These are phyloP conservation scores for Colletotrichum musae DNA, from an alignment of 2,329 filamentous ascomycete species.

Conservation along the genomic window DNA sequence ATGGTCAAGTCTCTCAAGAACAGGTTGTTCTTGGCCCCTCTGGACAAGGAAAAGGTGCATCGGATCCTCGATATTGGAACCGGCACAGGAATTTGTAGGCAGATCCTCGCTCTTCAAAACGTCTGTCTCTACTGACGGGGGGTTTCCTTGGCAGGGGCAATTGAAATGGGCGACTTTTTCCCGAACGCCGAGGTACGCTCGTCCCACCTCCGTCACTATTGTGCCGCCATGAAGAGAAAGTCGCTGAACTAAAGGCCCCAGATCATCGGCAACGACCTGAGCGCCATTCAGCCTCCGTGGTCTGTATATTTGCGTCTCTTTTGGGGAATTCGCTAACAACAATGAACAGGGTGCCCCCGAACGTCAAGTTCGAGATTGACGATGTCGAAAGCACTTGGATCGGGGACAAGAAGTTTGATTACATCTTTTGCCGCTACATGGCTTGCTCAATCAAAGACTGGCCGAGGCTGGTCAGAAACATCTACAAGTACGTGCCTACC, in stretches of 20 bases:
- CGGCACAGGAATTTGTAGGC: conserved; percentile 71
- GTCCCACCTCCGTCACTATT: neutral
- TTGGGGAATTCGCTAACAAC: neutral
- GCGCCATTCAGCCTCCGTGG: conserved; percentile 14
- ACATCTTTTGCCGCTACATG: conserved; percentile 70
- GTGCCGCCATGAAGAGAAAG: neutral
- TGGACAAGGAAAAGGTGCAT: conserved; percentile 40
- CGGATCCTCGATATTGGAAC: conserved; percentile 70
- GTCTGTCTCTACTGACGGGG: neutral
- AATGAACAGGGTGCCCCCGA: conserved; percentile 61
- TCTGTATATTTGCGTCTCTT: neutral
- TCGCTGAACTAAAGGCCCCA: neutral
- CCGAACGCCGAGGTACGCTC: conserved; percentile 3
- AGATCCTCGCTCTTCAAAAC: too few relatives aligned
- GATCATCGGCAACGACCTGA: conserved; percentile 16
- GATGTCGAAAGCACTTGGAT: conserved; percentile 71
- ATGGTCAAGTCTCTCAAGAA: neutral
- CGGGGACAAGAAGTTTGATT: conserved; percentile 69
- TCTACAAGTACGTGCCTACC: conserved; percentile 57
- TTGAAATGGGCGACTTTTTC: conserved; percentile 36
- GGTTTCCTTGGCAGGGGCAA: conserved; percentile 46
- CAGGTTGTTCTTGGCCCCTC: conserved; percentile 5
- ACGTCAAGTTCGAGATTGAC: conserved; percentile 69
- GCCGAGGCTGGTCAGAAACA: conserved; percentile 63
- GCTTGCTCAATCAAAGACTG: conserved; percentile 70